These are phyloP conservation scores for Cladorrhinum samala DNA, from an alignment of 495 filamentous ascomycete genomes.

Conservation along the genomic window DNA sequence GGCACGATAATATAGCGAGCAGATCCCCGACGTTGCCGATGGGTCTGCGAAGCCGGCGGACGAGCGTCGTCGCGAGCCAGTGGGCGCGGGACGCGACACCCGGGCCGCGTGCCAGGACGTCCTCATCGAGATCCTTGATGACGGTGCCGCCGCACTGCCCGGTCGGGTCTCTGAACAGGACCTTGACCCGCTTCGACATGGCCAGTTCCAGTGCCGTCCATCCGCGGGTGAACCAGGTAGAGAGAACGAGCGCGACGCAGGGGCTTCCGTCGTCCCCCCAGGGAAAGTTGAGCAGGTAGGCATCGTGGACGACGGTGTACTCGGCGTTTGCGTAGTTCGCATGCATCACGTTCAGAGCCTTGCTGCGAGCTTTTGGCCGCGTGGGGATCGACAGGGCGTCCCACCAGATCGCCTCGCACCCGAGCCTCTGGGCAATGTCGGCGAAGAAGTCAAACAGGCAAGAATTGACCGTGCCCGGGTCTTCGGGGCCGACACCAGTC, in stretches of 20 bases:
- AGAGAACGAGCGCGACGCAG: slow-evolving; percentile 20
- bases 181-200: slow-evolving; percentile 24
- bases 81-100: not conserved
- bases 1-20: not conserved
- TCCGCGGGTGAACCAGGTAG: slow-evolving; percentile 24
- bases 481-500: slow-evolving; percentile 11
- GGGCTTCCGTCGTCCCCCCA: slow-evolving; percentile 24
- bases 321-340: slow-evolving; percentile 21
- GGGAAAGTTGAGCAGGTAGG: slow-evolving; percentile 22
- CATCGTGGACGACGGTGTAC: slow-evolving; percentile 30
- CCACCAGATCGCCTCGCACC: slow-evolving; percentile 21
- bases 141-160: not conserved
- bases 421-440: slow-evolving; percentile 3
- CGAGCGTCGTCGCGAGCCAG: slow-evolving; percentile 4
- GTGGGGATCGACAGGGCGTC: slow-evolving; percentile 8
- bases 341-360: slow-evolving; percentile 21
- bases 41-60: not conserved
- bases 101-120: slow-evolving; percentile 9
- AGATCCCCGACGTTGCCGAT: slow-evolving; percentile 1
- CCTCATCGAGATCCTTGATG: slow-evolving; percentile 29
- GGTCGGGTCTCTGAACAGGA: slow-evolving; percentile 24
- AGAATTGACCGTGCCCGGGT: slow-evolving; percentile 9
- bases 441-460: slow-evolving; percentile 16
- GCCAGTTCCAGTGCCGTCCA: slow-evolving; percentile 30
- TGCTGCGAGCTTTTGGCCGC: slow-evolving; percentile 4